Conservation (phyloP, 306 rosid genomes). For the Canavalia gladiata region DNA sequence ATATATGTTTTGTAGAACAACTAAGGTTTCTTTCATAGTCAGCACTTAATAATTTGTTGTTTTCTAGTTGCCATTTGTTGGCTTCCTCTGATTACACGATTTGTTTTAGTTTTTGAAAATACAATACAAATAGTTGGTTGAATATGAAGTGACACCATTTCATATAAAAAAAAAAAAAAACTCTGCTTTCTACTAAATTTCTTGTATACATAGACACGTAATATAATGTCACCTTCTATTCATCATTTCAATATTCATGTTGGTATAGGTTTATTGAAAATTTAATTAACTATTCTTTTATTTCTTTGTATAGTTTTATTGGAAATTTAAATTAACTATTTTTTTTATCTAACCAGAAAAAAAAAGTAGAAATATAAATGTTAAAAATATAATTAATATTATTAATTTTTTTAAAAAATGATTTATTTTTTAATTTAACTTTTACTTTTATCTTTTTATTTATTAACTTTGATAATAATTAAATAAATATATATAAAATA, state of each 20-base stretch:
- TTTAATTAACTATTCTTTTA: no score
- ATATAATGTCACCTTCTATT: conserved; percentile 22
- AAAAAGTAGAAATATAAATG: no score
- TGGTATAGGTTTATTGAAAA: not conserved
- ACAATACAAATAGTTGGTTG: conserved; percentile 6
- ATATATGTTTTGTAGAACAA: not conserved
- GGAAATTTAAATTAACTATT: no score
- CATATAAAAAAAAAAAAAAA: not conserved
- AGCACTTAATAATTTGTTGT: not conserved
- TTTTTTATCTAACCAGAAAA: no score
- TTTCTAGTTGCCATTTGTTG: not conserved
- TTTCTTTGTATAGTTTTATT: no score
- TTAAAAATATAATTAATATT: no score
- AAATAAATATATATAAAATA: no score
- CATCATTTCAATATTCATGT: not conserved
- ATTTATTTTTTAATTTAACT: no score
- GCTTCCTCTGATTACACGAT: not conserved
- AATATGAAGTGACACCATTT: conserved; percentile 21
- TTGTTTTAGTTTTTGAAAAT: not conserved
- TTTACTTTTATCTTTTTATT: no score
- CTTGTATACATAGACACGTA: not conserved
- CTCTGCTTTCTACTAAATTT: conserved; percentile 16
- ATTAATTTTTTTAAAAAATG: no score
- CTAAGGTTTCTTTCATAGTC: conserved; percentile 2
- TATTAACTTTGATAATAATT: no score